These are phyloP conservation scores for Sporobolomyces pararoseus DNA, from an alignment of 768 basidiomycete species.

Conservation along the genomic window DNA sequence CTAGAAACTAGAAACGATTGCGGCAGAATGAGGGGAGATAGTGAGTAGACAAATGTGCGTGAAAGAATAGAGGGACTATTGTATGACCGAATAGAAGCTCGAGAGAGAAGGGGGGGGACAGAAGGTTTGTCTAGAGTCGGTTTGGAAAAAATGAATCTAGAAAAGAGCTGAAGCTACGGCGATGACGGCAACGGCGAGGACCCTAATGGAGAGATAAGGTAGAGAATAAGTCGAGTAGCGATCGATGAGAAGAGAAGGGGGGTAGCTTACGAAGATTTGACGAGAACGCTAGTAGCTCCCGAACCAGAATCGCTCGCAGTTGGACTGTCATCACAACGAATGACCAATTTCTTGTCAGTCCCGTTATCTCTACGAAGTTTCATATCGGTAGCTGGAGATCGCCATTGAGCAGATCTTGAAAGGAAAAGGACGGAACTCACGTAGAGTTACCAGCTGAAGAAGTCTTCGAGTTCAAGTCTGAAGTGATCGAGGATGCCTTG, in stretches of 20 bases:
- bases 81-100: too few species aligned
- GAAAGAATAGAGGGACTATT: too few species aligned
- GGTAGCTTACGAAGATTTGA: conserved; percentile 6
- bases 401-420: neutral
- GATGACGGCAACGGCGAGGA: neutral
- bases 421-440: conserved; percentile 1
- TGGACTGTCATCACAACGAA: neutral
- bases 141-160: neutral
- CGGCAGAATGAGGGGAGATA: too few species aligned
- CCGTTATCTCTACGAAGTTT: neutral
- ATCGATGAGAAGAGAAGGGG: neutral
- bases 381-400: neutral
- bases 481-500: conserved; percentile 6
- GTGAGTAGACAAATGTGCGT: too few species aligned
- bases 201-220: neutral
- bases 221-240: too few species aligned
- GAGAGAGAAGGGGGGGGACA: too few species aligned
- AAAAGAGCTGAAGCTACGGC: conserved; percentile 11
- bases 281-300: neutral
- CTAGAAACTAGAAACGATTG: too few species aligned
- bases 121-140: too few species aligned
- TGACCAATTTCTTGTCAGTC: neutral
- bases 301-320: neutral
- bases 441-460: neutral
- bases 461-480: neutral